These are phyloP conservation scores for Nevesoporus exiguus DNA, from an alignment of 768 basidiomycete species.

Conservation along the genomic window DNA sequence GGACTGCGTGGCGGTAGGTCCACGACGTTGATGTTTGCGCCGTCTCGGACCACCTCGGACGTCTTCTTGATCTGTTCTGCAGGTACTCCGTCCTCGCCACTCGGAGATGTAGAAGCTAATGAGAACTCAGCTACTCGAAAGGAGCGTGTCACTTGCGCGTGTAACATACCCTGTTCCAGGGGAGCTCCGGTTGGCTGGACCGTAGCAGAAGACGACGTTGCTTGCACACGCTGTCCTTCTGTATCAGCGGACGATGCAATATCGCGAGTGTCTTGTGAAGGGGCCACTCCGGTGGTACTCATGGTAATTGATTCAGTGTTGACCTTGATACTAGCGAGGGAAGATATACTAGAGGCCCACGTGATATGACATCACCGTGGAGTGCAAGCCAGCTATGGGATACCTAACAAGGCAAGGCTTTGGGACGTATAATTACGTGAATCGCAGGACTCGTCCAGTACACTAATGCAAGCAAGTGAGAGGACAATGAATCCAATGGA, in stretches of 20 bases:
- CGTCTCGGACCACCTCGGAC: constrained; percentile 26
- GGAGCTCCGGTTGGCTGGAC: constrained; percentile 25
- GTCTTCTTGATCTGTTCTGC: constrained; percentile 26
- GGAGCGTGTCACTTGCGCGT: not conserved
- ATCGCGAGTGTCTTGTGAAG: not conserved
- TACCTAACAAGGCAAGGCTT: too few species aligned
- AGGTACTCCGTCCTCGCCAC: constrained; percentile 34
- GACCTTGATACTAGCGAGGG: not conserved
- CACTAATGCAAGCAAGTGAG: not conserved
- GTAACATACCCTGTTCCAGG: constrained; percentile 39
- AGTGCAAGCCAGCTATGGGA: not conserved
- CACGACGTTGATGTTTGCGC: constrained; percentile 25
- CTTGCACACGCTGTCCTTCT: constrained; percentile 2
- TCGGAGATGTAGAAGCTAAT: constrained; percentile 35
- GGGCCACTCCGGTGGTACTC: not conserved
- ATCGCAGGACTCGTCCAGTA: not conserved
- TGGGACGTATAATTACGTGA: not conserved
- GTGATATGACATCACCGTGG: constrained; percentile 26
- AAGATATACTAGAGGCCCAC: constrained; percentile 12
- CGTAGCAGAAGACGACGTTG: constrained; percentile 23
- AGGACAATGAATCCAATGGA: not conserved
- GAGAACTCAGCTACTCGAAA: not conserved
- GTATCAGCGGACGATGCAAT: constrained; percentile 1
- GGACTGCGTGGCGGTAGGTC: constrained; percentile 28
- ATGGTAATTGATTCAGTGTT: constrained; percentile 2